phyloP scores from a whole-genome alignment of 1,284 basidiomycete genomes.

The Trametes pubescens region DNA sequence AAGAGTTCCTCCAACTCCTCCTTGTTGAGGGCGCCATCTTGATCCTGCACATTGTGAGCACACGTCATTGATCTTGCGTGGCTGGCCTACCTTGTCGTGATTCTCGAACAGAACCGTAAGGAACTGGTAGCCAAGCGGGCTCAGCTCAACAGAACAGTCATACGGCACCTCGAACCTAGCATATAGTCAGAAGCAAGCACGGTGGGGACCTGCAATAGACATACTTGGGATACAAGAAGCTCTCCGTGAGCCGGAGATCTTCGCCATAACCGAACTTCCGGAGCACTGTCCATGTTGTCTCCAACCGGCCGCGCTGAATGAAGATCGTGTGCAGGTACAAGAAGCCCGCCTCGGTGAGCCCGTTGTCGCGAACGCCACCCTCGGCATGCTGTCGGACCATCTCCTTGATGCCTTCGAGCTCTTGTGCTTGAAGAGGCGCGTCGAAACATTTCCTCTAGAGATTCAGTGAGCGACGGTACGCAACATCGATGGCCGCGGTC shows the following conservation, averaged over 20 bases:
- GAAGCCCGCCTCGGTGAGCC: slow-evolving; percentile 95
- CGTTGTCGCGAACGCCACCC: slow-evolving; percentile 72
- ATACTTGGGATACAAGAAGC: slow-evolving; percentile 87
- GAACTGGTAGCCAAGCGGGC: slow-evolving; percentile 94
- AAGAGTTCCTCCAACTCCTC: slow-evolving; percentile 92
- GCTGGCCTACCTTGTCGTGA: slow-evolving; percentile 84
- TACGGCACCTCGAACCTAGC: slow-evolving; percentile 88
- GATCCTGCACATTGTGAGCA: slow-evolving; percentile 65
- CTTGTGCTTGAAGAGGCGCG: slow-evolving; percentile 90
- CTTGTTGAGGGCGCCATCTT: slow-evolving; percentile 91
- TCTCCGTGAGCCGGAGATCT: slow-evolving; percentile 89
- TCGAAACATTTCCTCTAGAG: slow-evolving; percentile 92
- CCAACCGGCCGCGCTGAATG: slow-evolving; percentile 94
- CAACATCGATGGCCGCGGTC: background rate
- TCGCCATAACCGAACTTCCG: slow-evolving; percentile 97
- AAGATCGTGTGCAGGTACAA: slow-evolving; percentile 96
- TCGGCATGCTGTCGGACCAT: slow-evolving; percentile 82
- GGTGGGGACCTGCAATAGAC: slow-evolving; percentile 22
- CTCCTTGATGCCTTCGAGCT: slow-evolving; percentile 91
- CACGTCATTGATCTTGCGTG: background rate
- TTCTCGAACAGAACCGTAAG: slow-evolving; percentile 97
- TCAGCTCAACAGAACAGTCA: slow-evolving; percentile 96
- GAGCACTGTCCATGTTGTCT: slow-evolving; percentile 98
- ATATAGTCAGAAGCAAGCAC: slow-evolving; percentile 13
- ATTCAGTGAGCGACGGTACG: slow-evolving; percentile 1